A percentile compares a stretch with the other conserved stretches of the same genome.
Evolutionary conservation across 768 basidiomycete genomes (phyloP).

Genomic region (Suillus paluster): DNA sequence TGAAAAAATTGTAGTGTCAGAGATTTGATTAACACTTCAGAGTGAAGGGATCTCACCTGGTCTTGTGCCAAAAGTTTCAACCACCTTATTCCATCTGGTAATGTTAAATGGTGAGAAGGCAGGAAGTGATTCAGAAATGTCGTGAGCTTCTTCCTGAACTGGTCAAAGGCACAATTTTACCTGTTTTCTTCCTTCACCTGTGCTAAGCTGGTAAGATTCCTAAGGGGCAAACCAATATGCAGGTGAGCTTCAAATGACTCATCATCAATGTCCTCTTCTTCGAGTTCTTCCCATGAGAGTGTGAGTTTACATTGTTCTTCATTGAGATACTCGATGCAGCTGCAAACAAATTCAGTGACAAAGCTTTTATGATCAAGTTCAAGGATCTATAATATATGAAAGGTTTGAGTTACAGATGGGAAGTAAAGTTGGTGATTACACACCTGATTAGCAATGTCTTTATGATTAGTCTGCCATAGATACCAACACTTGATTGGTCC

Average conservation of each 20-base stretch:
- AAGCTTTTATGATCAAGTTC: neutral
- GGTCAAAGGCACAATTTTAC: conserved; percentile 2
- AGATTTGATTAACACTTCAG: neutral
- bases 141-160: conserved; percentile 8
- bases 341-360: neutral
- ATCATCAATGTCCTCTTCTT: neutral
- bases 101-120: conserved; percentile 3
- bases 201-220: neutral
- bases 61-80: neutral
- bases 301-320: neutral
- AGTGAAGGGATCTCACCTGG: neutral
- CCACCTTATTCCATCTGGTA: neutral
- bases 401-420: neutral
- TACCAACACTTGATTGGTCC: neutral
- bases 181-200: conserved; percentile 6
- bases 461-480: neutral
- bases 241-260: neutral
- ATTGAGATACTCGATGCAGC: neutral
- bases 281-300: neutral
- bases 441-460: neutral
- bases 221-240: neutral
- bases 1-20: neutral
- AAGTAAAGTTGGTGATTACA: neutral
- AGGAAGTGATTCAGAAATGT: conserved; percentile 7
- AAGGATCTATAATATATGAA: neutral